Conservation (phyloP, 306 rosid species). For the Glycine tomentella region DNA sequence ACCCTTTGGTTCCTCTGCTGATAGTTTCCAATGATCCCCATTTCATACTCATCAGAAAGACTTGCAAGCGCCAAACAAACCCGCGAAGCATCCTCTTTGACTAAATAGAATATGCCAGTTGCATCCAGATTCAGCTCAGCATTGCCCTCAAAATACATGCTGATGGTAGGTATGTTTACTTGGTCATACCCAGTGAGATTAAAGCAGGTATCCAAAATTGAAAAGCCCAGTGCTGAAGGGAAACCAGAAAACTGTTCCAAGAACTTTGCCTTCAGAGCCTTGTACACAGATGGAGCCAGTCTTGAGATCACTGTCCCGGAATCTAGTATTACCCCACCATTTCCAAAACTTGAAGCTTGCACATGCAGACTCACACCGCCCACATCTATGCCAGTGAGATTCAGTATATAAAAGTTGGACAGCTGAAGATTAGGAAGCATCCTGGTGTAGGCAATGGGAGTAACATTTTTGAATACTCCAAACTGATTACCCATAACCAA, state of each 20-base stretch:
- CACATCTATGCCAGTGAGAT: neutral
- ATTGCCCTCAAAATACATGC: conserved; percentile 5
- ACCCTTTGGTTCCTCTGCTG: conserved; percentile 21
- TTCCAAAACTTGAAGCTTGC: neutral
- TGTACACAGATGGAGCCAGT: conserved; percentile 8
- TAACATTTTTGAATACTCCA: neutral
- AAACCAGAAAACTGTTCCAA: conserved; percentile 5
- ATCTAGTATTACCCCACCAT: conserved; percentile 9
- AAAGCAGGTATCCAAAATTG: conserved; percentile 12
- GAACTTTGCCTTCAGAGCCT: conserved; percentile 7
- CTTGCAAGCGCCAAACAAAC: conserved; percentile 3
- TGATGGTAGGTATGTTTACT: neutral
- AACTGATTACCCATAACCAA: no score
- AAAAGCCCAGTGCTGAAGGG: conserved; percentile 9
- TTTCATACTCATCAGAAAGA: conserved; percentile 11
- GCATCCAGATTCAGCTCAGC: conserved; percentile 4
- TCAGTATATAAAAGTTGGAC: neutral
- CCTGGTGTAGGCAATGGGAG: conserved; percentile 18
- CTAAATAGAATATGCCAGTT: neutral
- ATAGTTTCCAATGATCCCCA: conserved; percentile 12
- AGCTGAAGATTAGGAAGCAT: neutral
- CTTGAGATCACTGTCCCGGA: conserved; percentile 17
- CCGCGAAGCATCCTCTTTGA: neutral
- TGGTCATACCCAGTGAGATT: neutral
- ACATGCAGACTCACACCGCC: neutral